Base-by-base conservation (phyloP, 2,329 filamentous ascomycete species). In the Aspergillus brunneoviolaceus region DNA sequence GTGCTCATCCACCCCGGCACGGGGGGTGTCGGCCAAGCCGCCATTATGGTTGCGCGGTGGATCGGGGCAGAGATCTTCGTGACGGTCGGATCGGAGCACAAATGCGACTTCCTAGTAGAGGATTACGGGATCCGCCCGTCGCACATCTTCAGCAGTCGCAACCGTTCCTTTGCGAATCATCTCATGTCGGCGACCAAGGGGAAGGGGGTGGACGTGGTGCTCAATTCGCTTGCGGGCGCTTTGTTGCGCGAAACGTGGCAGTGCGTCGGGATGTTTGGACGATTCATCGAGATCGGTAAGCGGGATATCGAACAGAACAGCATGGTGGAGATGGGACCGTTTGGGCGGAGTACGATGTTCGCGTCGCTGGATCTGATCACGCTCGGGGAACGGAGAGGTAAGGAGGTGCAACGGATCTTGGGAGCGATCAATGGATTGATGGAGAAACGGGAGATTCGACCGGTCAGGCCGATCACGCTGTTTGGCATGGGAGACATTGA, bases 221-320 rank as follows among this genome's bases (percentile, higher is more conserved):
- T 74, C 1, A 73, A 72, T 51, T 72, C 70, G 2, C 59, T 74
- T 1, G 65, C 69, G 2, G 71, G 71, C 3, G 64, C 70, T 5
- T 49, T 70, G 4, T 59, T 74, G 1, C 64, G 68, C 7, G 62
- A 61, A 1, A 63, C 65, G 0, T 74, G 69, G 70, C 48, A 31
- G 3, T 66, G 56, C 23, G 60, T 72, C 16, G 70, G 69, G 1
- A 50, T 57, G 4, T 65, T 66, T 23, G 72, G 72, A 2, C 62
- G 25, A 3, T 59, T 71, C 16, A 54, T 73, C 21, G 67, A 72
- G 23, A 61, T 72, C 12, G 67, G 65, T 4, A 70, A 67, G 35
- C 27, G 58, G 23, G 67, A 70, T 49, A 56, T 68, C 42, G 21
- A 60, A 19, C 51, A 51, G 4, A 48, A 60, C 19, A 54, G 21